phyloP scores from a whole-genome alignment of 139 green algal species.

The Yamagishiella unicocca region DNA sequence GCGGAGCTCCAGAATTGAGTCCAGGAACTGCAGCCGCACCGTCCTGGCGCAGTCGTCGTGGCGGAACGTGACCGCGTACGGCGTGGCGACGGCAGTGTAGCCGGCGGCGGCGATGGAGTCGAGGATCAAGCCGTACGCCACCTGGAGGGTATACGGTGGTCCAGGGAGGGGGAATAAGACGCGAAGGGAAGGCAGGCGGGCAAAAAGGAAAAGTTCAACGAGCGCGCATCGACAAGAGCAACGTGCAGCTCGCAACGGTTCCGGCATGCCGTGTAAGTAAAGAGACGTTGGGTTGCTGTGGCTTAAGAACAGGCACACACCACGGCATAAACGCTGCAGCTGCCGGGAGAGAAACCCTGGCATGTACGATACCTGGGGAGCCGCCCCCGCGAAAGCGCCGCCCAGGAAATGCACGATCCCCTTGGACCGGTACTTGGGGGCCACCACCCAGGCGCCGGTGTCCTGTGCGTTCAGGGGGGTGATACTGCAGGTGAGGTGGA shows the following conservation, averaged over 20 bases:
- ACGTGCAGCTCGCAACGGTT: too few species aligned
- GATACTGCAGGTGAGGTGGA: background rate
- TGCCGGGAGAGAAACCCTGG: too few species aligned
- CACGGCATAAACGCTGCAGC: too few species aligned
- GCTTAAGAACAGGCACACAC: too few species aligned
- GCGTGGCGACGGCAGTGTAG: conserved; percentile 77
- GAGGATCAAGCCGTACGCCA: conserved; percentile 61
- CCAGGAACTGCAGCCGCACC: conserved; percentile 51
- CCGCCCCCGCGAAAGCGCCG: conserved; percentile 77
- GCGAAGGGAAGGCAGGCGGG: background rate
- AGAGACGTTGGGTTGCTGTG: too few species aligned
- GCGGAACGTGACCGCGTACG: conserved; percentile 70
- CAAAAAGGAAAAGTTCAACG: background rate
- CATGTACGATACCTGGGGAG: conserved; percentile 70
- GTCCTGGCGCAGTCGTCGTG: conserved; percentile 58
- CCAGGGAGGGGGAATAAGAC: background rate
- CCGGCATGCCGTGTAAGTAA: too few species aligned
- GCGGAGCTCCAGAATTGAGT: conserved; percentile 49
- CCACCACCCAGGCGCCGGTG: conserved; percentile 35
- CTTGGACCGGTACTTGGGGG: conserved; percentile 28
- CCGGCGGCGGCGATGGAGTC: conserved; percentile 60
- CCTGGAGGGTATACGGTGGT: conserved; percentile 6
- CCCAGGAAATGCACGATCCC: conserved; percentile 81
- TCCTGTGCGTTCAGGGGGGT: background rate
- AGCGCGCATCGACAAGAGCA: background rate